Percentiles rank a stretch among this genome's conserved stretches.
phyloP scores from a whole-genome alignment of 2,329 filamentous ascomycete species.

The Nemania sp. region DNA sequence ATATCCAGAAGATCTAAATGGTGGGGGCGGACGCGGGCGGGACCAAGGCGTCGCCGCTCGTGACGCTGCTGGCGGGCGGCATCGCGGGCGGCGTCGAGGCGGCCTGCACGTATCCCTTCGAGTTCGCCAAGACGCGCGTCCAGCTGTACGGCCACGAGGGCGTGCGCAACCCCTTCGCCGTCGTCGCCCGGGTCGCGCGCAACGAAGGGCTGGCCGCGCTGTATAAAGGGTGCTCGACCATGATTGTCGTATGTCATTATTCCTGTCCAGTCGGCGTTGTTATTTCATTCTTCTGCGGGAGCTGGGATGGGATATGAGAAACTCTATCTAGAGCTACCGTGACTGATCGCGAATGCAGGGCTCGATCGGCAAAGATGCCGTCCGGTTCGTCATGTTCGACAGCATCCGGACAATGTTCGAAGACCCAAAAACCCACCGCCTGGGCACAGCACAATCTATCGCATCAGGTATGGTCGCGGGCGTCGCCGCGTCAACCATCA shows the following conservation, averaged over 20 bases:
- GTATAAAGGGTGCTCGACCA: slow-evolving; percentile 58
- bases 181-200: slow-evolving; percentile 58
- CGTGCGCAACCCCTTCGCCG: slow-evolving; percentile 56
- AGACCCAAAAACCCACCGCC: slow-evolving; percentile 51
- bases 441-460: slow-evolving; percentile 59
- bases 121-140: slow-evolving; percentile 66
- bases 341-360: slow-evolving; percentile 42
- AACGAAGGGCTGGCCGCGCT: slow-evolving; percentile 59
- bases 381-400: slow-evolving; percentile 66
- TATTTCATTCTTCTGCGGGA: not conserved
- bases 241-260: slow-evolving; percentile 48
- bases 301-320: not conserved
- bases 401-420: slow-evolving; percentile 61
- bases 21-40: slow-evolving; percentile 30
- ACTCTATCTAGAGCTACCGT: too few relatives aligned
- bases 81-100: slow-evolving; percentile 40
- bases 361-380: slow-evolving; percentile 63
- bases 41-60: slow-evolving; percentile 35
- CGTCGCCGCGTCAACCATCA: slow-evolving; percentile 58
- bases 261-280: not conserved
- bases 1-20: too few relatives aligned
- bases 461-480: slow-evolving; percentile 62
- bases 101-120: slow-evolving; percentile 57
- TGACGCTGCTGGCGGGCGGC: slow-evolving; percentile 38
- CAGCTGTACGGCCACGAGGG: slow-evolving; percentile 50